Conservation (phyloP, 495 filamentous ascomycete genomes). For the Tirmania nivea region DNA sequence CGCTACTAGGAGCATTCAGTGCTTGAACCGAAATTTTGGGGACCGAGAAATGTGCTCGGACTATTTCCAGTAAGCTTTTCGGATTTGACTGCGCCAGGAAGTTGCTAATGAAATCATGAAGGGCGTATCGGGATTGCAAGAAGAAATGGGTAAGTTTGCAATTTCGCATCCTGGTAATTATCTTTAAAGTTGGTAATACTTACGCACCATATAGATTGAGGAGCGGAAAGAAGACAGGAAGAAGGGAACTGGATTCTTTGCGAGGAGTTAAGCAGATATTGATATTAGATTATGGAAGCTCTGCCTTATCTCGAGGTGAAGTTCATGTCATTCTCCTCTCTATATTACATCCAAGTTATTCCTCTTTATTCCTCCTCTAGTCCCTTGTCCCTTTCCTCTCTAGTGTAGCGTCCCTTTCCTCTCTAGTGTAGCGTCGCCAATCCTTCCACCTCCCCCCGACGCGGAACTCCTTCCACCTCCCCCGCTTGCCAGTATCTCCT, state of each 20-base stretch:
- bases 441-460: too few relatives aligned
- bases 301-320: too few relatives aligned
- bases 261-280: background rate
- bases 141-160: constrained; percentile 58
- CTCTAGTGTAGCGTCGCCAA: too few relatives aligned
- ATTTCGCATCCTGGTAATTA: background rate
- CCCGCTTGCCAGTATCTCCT: too few relatives aligned
- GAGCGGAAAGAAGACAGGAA: constrained; percentile 31
- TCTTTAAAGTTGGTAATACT: constrained; percentile 5
- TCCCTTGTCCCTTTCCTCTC: too few relatives aligned
- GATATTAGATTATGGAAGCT: too few relatives aligned
- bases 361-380: too few relatives aligned
- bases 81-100: background rate
- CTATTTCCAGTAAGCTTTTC: constrained; percentile 61
- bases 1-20: constrained; percentile 64
- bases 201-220: constrained; percentile 22
- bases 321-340: too few relatives aligned
- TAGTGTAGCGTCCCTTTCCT: too few relatives aligned
- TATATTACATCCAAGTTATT: too few relatives aligned
- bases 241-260: constrained; percentile 3
- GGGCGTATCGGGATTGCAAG: constrained; percentile 86
- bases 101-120: constrained; percentile 20
- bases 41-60: constrained; percentile 74
- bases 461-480: too few relatives aligned
- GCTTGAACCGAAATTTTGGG: constrained; percentile 64